Conservation (phyloP, 345 rosid species). For the Brassica incana region DNA sequence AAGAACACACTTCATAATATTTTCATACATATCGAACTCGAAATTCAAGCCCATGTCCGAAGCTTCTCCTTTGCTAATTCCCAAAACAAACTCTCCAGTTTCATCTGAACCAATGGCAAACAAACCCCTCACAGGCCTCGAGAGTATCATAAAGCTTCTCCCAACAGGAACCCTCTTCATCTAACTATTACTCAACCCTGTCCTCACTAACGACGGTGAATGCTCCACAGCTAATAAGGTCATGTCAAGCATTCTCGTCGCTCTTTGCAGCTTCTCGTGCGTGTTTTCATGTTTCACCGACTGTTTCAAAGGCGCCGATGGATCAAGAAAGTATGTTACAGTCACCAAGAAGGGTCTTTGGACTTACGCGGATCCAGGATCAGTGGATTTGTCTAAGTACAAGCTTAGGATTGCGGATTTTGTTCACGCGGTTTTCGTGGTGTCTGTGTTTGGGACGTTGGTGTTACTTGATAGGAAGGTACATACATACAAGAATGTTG, state of each 20-base stretch:
- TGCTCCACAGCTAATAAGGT: constrained; percentile 57
- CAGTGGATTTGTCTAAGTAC: constrained; percentile 50
- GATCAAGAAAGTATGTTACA: constrained; percentile 55
- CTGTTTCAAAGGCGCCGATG: constrained; percentile 56
- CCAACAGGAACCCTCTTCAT: constrained; percentile 87
- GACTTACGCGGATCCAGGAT: constrained; percentile 44
- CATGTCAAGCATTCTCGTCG: constrained; percentile 54
- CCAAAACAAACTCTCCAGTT: constrained; percentile 25
- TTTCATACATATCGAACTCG: constrained; percentile 9
- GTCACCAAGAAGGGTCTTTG: constrained; percentile 63
- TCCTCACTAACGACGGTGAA: constrained; percentile 65
- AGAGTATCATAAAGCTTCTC: constrained; percentile 78
- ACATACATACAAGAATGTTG: no score
- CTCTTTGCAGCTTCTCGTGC: constrained; percentile 66
- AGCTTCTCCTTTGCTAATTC: constrained; percentile 27
- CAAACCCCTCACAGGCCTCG: constrained; percentile 51
- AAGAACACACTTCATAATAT: constrained; percentile 22
- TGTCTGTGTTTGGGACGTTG: constrained; percentile 54
- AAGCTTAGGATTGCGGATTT: constrained; percentile 63
- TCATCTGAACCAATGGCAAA: constrained; percentile 41
- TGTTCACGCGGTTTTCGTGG: constrained; percentile 55
- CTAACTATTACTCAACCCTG: constrained; percentile 80
- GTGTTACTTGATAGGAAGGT: constrained; percentile 48
- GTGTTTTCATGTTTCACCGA: constrained; percentile 74
- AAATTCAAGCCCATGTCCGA: constrained; percentile 27